phyloP scores from a whole-genome alignment of 2,329 filamentous ascomycete species.

The Aspergillus chevalieri region DNA sequence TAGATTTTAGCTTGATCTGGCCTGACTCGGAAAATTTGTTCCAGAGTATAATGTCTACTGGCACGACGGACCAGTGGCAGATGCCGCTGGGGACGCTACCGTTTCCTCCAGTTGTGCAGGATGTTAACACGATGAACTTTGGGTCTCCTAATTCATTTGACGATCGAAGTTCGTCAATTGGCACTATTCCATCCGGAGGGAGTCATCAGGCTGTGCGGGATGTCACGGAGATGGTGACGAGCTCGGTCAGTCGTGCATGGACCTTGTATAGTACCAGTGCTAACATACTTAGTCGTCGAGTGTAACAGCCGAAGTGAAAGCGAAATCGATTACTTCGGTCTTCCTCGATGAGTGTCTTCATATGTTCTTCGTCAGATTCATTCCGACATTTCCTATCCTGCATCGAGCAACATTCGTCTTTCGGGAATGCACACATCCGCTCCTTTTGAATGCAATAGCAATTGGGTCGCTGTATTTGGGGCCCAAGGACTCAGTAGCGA shows the following conservation, averaged over 20 bases:
- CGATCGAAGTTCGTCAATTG: slow-evolving; percentile 32
- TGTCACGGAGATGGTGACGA: slow-evolving; percentile 41
- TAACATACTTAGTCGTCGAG: slow-evolving; percentile 30
- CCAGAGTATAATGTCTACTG: slow-evolving; percentile 39
- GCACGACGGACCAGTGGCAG: slow-evolving; percentile 37
- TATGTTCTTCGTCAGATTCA: slow-evolving; percentile 44
- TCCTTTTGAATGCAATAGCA: slow-evolving; percentile 42
- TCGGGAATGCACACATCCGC: slow-evolving; percentile 38
- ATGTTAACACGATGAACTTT: slow-evolving; percentile 24
- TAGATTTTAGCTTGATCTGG: slow-evolving; percentile 41
- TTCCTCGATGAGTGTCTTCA: slow-evolving; percentile 44
- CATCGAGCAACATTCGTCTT: slow-evolving; percentile 42
- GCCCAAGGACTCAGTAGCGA: slow-evolving; percentile 38
- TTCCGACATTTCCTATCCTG: slow-evolving; percentile 42
- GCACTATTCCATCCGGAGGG: slow-evolving; percentile 35
- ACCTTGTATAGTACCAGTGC: not conserved
- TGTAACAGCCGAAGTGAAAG: slow-evolving; percentile 40
- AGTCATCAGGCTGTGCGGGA: slow-evolving; percentile 41
- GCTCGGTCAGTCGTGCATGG: slow-evolving; percentile 27
- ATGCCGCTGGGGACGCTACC: slow-evolving; percentile 39
- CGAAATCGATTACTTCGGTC: slow-evolving; percentile 40
- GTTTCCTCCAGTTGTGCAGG: slow-evolving; percentile 28
- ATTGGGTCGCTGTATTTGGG: slow-evolving; percentile 43
- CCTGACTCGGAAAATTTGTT: slow-evolving; percentile 42
- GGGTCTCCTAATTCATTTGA: slow-evolving; percentile 33